phyloP scores from a whole-genome alignment of 2,329 filamentous ascomycete genomes.

The Clonostachys rosea region DNA sequence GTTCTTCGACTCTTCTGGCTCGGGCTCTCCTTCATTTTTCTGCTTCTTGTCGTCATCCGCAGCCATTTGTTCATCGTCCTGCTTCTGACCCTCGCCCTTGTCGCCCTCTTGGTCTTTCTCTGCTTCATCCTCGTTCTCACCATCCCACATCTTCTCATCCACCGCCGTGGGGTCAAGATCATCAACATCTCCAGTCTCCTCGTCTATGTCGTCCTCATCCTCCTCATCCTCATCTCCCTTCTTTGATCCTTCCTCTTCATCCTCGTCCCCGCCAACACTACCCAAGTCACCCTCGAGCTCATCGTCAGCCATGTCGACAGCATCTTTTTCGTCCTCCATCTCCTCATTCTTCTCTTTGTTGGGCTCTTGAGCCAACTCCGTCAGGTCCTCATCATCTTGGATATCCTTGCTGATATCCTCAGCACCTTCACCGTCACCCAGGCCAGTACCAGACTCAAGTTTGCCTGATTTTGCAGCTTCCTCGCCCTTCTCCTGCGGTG shows the following conservation, averaged over 20 bases:
- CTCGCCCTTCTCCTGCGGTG: slow-evolving; percentile 75
- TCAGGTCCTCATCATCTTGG: slow-evolving; percentile 85
- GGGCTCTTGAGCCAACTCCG: slow-evolving; percentile 83
- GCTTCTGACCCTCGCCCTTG: slow-evolving; percentile 64
- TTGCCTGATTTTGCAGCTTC: slow-evolving; percentile 61
- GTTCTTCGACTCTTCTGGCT: slow-evolving; percentile 42
- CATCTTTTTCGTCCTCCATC: slow-evolving; percentile 77
- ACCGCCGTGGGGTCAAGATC: slow-evolving; percentile 85
- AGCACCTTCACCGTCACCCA: slow-evolving; percentile 90
- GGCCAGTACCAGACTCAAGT: slow-evolving; percentile 84
- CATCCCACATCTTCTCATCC: slow-evolving; percentile 99
- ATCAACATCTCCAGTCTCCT: slow-evolving; percentile 87
- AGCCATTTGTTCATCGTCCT: slow-evolving; percentile 54
- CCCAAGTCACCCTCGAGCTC: slow-evolving; percentile 85
- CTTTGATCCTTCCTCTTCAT: slow-evolving; percentile 55
- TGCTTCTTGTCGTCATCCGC: slow-evolving; percentile 27
- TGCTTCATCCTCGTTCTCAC: slow-evolving; percentile 70
- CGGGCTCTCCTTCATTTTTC: slow-evolving; percentile 24
- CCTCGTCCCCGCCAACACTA: slow-evolving; percentile 55
- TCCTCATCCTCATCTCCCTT: slow-evolving; percentile 61
- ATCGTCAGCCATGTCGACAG: slow-evolving; percentile 87
- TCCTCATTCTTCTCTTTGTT: slow-evolving; percentile 61
- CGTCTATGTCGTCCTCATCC: slow-evolving; percentile 74
- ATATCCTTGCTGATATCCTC: slow-evolving; percentile 99
- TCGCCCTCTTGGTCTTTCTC: slow-evolving; percentile 80